Percentiles rank a stretch among this genome's conserved stretches.
These are phyloP conservation scores for Candida yuanshanica DNA, from an alignment of 805 yeast species.

Conservation along the genomic window DNA sequence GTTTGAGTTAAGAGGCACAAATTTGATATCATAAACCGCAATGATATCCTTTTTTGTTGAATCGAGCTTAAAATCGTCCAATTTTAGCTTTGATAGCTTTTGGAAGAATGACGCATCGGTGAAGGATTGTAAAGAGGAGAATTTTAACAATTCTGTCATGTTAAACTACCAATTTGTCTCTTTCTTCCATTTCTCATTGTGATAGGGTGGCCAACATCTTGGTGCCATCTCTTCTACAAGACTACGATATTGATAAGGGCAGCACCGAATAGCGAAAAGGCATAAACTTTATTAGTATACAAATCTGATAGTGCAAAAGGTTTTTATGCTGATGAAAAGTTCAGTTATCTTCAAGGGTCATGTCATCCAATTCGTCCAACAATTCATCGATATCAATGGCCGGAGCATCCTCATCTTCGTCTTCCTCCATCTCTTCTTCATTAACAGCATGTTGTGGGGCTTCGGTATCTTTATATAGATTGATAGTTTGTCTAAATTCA, in stretches of 20 bases:
- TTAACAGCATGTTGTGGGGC: constrained; percentile 9
- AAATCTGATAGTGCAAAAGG: too few relatives aligned
- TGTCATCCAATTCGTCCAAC: constrained; percentile 89
- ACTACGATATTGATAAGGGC: background rate
- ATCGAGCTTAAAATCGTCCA: constrained; percentile 62
- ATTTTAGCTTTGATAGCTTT: constrained; percentile 62
- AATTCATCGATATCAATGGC: constrained; percentile 86
- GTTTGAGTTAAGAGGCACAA: constrained; percentile 25
- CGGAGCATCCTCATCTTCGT: constrained; percentile 80
- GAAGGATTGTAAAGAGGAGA: constrained; percentile 54
- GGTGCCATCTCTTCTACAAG: background rate
- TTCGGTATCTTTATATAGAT: constrained; percentile 65
- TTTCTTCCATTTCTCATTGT: background rate
- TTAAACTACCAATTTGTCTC: background rate
- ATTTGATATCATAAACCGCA: constrained; percentile 25
- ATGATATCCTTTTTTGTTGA: constrained; percentile 23
- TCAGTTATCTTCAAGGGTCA: constrained; percentile 65
- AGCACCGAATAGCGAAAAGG: too few relatives aligned
- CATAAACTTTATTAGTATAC: background rate
- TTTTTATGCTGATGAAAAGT: background rate
- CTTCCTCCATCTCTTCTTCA: constrained; percentile 42
- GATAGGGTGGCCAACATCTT: background rate
- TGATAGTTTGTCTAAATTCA: constrained; percentile 86
- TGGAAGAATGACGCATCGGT: constrained; percentile 87
- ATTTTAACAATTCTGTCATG: constrained; percentile 18